These are phyloP conservation scores for Kickxella alabastrina DNA, from an alignment of 192 early-diverging fungal species.

Conservation along the genomic window DNA sequence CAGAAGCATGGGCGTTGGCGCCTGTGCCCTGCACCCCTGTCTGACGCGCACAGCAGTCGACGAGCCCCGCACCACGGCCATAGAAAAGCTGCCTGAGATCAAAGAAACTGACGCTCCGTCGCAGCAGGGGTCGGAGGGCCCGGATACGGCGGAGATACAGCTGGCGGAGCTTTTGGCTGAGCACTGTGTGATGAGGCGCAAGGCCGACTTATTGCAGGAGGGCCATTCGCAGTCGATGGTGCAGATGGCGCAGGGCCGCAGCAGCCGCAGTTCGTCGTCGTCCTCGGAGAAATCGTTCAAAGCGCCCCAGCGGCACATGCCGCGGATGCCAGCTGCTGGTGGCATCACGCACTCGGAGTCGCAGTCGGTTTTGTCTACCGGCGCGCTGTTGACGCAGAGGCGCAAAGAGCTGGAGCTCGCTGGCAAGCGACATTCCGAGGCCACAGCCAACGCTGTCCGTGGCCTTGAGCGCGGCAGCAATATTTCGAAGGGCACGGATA, in stretches of 20 bases:
- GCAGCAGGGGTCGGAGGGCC: not conserved
- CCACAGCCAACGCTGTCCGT: slow-evolving; percentile 33
- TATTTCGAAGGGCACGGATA: slow-evolving; percentile 31
- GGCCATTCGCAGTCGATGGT: too few species aligned
- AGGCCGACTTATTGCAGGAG: too few species aligned
- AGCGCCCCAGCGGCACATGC: too few species aligned
- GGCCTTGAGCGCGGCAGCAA: slow-evolving; percentile 37
- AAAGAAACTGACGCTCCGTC: not conserved
- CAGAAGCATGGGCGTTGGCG: slow-evolving; percentile 30
- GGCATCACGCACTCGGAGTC: too few species aligned
- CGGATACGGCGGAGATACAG: not conserved
- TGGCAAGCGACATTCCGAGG: slow-evolving; percentile 29
- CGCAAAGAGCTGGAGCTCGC: slow-evolving; percentile 35
- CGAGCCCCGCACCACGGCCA: not conserved
- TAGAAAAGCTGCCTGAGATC: not conserved
- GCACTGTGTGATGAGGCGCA: slow-evolving; percentile 1
- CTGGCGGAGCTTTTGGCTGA: slow-evolving; percentile 4
- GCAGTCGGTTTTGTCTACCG: not conserved
- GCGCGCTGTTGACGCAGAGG: slow-evolving; percentile 23
- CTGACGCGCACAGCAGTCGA: slow-evolving; percentile 29
- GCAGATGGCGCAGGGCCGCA: too few species aligned
- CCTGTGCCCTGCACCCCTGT: slow-evolving; percentile 46
- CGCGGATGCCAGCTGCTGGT: too few species aligned
- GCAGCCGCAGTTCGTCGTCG: too few species aligned
- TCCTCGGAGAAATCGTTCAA: too few species aligned